These are phyloP conservation scores for Annulohypoxylon nitens DNA, from an alignment of 495 filamentous ascomycete species.

Conservation along the genomic window DNA sequence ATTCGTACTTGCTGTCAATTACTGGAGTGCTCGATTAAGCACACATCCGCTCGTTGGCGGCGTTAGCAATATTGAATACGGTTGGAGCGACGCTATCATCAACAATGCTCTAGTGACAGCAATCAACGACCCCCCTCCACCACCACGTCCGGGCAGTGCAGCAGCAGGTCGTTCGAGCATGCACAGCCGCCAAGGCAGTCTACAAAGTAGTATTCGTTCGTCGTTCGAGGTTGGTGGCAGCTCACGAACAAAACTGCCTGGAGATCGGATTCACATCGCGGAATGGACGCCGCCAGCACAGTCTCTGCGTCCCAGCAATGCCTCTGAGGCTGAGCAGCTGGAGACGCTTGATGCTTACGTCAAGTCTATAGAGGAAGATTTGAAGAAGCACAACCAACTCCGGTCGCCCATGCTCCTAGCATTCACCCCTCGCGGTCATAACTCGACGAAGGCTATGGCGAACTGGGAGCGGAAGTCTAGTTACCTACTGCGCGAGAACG, in stretches of 20 bases:
- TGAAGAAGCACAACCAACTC: conserved; percentile 87
- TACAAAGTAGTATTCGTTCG: conserved; percentile 56
- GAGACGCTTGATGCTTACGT: conserved; percentile 81
- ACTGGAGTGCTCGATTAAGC: conserved; percentile 94
- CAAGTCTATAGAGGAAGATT: conserved; percentile 84
- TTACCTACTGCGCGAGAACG: conserved; percentile 92
- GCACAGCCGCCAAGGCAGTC: conserved; percentile 56
- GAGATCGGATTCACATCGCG: conserved; percentile 84
- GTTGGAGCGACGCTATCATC: conserved; percentile 92
- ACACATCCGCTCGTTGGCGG: conserved; percentile 93
- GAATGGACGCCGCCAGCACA: conserved; percentile 96
- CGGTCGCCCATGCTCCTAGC: conserved; percentile 86
- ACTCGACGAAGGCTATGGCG: conserved; percentile 82
- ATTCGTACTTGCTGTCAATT: conserved; percentile 95
- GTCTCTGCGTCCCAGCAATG: conserved; percentile 83
- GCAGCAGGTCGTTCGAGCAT: conserved; percentile 57
- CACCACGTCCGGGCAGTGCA: conserved; percentile 59
- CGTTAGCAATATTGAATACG: conserved; percentile 97
- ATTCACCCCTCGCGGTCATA: conserved; percentile 88
- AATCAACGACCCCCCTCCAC: conserved; percentile 58
- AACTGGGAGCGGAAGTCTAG: conserved; percentile 98
- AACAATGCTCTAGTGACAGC: conserved; percentile 74
- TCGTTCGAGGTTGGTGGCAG: conserved; percentile 68
- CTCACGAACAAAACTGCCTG: conserved; percentile 75
- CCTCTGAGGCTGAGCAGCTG: conserved; percentile 85